Evolutionary conservation across 148 eudicot genomes (phyloP), one percentile per base, ranked within the genome.

Genomic region (Tetragonia tetragonoides): DNA sequence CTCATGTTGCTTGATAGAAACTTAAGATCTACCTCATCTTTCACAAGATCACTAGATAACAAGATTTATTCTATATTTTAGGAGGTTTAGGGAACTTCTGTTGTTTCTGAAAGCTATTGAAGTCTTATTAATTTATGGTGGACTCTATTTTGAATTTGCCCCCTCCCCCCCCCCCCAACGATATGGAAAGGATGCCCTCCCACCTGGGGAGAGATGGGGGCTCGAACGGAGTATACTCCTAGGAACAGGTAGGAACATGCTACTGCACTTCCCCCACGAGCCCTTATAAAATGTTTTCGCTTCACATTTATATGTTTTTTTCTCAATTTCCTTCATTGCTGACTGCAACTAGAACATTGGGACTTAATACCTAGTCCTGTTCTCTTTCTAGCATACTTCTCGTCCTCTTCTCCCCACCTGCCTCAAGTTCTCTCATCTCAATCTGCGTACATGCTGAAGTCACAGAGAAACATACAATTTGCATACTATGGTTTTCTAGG

Each of bases 1-100:
- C 44, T 81, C 76, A 81, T 15, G 42, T 76, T 74, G 60, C 17
- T 28, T 74, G 39, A 10, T 10, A 9, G 69, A 69, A 66, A 66
- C 67, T 63, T 73, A 8, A 44, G 67, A 54, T 56, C 34, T 28
- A 53, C 51, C n/a, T 57, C 7, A 7, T 11, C 60, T 57, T 63
- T 23, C 20, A 69, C 47, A 24, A 20, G 46, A 78, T 17, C 37
- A n/a, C 49, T 23, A 17, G 12, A 38, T 23, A 41, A 44, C 28
- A 54, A 57, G n/a, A 8, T 56, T 42, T 39, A 40, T 76, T 37
- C 12, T 53, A 47, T 39, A 56, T 65, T 46, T 59, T 69, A 69
- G 6, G 54, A 38, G 62, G 15, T 41, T 47, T 39, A 7, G 20
- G 59, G 49, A 20, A 37, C 34, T 10, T 38, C 6, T 34, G 3